phyloP scores from a whole-genome alignment of 1,284 basidiomycete species.

The Leccinum pachyderme region DNA sequence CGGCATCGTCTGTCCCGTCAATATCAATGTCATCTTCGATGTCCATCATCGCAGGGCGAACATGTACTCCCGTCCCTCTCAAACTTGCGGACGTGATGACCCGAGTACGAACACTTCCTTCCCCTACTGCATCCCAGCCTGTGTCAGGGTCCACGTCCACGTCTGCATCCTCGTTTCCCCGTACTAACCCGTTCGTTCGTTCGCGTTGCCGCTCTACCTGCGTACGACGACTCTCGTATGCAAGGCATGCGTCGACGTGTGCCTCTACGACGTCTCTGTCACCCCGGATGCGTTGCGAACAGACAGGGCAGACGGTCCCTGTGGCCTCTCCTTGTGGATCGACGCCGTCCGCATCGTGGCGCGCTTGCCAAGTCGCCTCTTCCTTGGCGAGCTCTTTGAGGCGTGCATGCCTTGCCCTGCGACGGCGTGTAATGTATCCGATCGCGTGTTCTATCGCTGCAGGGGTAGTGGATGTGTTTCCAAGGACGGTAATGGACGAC shows the following conservation, averaged over 20 bases:
- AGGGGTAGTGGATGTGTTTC: slow-evolving; percentile 30
- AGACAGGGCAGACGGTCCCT: slow-evolving; percentile 64
- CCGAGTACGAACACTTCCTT: slow-evolving; percentile 28
- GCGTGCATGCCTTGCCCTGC: slow-evolving; percentile 60
- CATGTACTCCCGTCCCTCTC: slow-evolving; percentile 58
- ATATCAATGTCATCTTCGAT: slow-evolving; percentile 76
- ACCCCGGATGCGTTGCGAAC: slow-evolving; percentile 52
- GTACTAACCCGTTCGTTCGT: slow-evolving; percentile 16
- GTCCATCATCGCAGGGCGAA: slow-evolving; percentile 54
- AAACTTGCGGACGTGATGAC: slow-evolving; percentile 38
- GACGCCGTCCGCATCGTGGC: slow-evolving; percentile 9
- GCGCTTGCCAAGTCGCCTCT: slow-evolving; percentile 39
- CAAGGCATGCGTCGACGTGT: slow-evolving; percentile 73
- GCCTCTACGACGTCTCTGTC: slow-evolving; percentile 71
- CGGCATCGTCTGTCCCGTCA: slow-evolving; percentile 68
- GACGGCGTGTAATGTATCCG: slow-evolving; percentile 55
- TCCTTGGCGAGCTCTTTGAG: slow-evolving; percentile 64
- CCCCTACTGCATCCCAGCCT: slow-evolving; percentile 29
- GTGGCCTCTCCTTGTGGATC: slow-evolving; percentile 33
- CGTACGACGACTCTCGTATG: slow-evolving; percentile 47
- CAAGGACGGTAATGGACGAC: slow-evolving; percentile 1
- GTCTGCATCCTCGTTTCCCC: slow-evolving; percentile 23
- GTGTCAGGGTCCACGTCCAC: slow-evolving; percentile 37
- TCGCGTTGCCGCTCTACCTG: slow-evolving; percentile 42
- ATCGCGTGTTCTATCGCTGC: slow-evolving; percentile 53